Percentiles rank a stretch among this genome's conserved stretches.
Conservation (phyloP, 1,284 basidiomycete genomes). For the Apiotrichum laibachii region DNA sequence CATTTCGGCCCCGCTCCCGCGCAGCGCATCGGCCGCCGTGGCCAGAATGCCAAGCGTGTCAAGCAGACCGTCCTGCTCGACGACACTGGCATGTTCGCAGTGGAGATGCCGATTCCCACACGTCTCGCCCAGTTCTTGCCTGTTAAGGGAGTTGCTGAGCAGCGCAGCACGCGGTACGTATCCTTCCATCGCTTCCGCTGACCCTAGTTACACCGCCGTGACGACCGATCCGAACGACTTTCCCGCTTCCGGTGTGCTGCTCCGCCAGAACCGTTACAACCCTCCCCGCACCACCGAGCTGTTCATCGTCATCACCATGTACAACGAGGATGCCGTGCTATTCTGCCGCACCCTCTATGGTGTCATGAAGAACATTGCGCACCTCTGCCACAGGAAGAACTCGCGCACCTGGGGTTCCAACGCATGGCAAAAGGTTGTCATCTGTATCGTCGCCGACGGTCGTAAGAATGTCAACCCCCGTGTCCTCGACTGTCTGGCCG, state of each 20-base stretch:
- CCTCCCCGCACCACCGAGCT: constrained; percentile 75
- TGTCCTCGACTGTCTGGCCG: constrained; percentile 76
- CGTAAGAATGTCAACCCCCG: constrained; percentile 88
- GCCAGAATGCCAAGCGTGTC: constrained; percentile 56
- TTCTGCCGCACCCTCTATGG: constrained; percentile 94
- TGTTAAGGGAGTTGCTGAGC: constrained; percentile 75
- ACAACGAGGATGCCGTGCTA: constrained; percentile 89
- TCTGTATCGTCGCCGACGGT: constrained; percentile 94
- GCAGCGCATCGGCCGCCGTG: constrained; percentile 69
- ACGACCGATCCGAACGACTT: constrained; percentile 95
- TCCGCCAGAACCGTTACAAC: constrained; percentile 77
- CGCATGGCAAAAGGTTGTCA: constrained; percentile 96
- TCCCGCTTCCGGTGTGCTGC: constrained; percentile 72
- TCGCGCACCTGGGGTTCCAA: constrained; percentile 94
- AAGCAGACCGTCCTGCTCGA: constrained; percentile 53
- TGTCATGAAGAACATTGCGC: constrained; percentile 86
- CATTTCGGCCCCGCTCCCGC: constrained; percentile 84
- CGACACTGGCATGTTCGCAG: constrained; percentile 75
- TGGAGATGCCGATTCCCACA: constrained; percentile 79
- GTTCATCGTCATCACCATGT: constrained; percentile 95
- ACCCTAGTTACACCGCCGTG: constrained; percentile 66
- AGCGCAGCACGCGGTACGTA: constrained; percentile 70
- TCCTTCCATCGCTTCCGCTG: neutral
- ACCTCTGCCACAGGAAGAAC: constrained; percentile 88
- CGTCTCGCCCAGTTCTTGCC: constrained; percentile 71